Evolutionary conservation across 768 basidiomycete species (phyloP), one percentile per base, ranked within the genome.

Genomic region (Phlebiopsis gigantea): DNA sequence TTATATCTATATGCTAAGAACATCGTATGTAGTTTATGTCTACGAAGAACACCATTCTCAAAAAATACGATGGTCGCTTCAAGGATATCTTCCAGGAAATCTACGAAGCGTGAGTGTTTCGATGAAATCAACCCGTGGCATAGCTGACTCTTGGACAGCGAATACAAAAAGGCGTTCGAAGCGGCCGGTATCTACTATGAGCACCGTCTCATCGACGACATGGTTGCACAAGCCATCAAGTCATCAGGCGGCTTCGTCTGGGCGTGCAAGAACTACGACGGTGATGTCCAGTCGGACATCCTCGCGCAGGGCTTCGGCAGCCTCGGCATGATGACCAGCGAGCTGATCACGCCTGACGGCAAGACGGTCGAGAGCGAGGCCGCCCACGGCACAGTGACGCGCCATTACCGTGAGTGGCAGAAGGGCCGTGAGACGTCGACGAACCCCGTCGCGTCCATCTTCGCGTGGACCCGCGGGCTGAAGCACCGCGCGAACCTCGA

Each of bases 21-120:
- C 19, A 24, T 30, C 22, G 15, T 53, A 45, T 58, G 6, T 29
- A 90, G 84, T 98, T 95, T 80, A 84, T 98, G 90, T 94, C 92
- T 10, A 98, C 96, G 42, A 98, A 99, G 78, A 98, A 96, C 75
- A 96, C 93, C 22, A 95, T 96, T 73, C 68, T 96, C 68, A 96
- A 99, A 77, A 94, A 88, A 69, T 99, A 99, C 71, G 97, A 98
- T 67, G 97, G 97, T 44, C 84, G 95, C 28, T 99, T 98, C 84
- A 99, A 99, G 79, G 97, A 99, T 66, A 94, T 96, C 69, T 97
- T 99, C 86, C 86, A 98, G 71, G 93, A 97, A 66, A 87, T 98
- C 65, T 99, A 93, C 70, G 91, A 96, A 6, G 65, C 76, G 78
- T 82, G 56, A 53, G 79, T 74, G 41, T 14, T 34, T 34, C 31